Conservation (phyloP, 1,284 basidiomycete species). For the Takashimella koratensis region DNA sequence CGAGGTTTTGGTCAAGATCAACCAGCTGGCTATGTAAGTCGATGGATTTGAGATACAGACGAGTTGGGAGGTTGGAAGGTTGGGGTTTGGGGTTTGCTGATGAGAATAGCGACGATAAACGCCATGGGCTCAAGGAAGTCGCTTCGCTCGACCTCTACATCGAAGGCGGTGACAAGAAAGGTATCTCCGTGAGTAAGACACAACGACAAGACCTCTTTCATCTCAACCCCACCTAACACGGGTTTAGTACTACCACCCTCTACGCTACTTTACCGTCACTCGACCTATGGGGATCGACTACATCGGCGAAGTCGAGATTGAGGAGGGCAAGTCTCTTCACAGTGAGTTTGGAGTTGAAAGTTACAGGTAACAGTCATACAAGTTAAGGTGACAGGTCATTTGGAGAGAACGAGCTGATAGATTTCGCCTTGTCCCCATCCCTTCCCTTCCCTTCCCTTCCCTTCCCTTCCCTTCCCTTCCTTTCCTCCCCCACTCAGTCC, state of each 20-base stretch:
- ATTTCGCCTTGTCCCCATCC: too few relatives aligned
- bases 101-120: conserved; percentile 33
- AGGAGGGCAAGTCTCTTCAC: conserved; percentile 38
- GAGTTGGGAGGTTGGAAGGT: too few relatives aligned
- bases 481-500: conserved; percentile 17
- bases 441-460: not conserved
- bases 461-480: not conserved
- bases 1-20: conserved; percentile 39
- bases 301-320: conserved; percentile 40
- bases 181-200: conserved; percentile 29
- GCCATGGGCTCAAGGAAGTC: conserved; percentile 36
- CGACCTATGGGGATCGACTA: conserved; percentile 35
- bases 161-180: conserved; percentile 29
- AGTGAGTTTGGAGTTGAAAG: conserved; percentile 28
- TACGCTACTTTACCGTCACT: conserved; percentile 32
- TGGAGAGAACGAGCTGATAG: too few relatives aligned
- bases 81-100: too few relatives aligned
- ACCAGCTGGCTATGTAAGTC: conserved; percentile 36
- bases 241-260: conserved; percentile 38
- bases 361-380: too few relatives aligned
- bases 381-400: too few relatives aligned
- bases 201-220: not conserved
- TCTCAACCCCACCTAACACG: not conserved
- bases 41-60: not conserved
- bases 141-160: conserved; percentile 29